These are phyloP conservation scores for Capsicum rhomboideum DNA, from an alignment of 257 asterid genomes.

Conservation along the genomic window DNA sequence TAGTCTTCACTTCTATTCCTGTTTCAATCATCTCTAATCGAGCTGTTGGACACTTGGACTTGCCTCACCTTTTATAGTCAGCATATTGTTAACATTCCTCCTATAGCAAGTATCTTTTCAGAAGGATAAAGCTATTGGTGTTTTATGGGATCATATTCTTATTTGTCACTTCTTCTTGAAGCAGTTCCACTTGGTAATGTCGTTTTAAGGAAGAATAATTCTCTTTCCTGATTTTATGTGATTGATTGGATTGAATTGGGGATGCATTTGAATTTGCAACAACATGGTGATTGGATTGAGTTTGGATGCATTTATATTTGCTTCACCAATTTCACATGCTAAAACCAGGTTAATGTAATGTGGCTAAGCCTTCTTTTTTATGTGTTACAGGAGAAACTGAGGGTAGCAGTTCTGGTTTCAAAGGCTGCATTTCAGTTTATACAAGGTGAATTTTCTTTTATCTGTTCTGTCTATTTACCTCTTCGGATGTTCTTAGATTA, in stretches of 20 bases:
- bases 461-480: neutral
- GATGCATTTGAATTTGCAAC: neutral
- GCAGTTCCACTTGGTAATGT: neutral
- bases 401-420: constrained; percentile 10
- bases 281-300: neutral
- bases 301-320: neutral
- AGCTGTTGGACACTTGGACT: neutral
- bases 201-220: neutral
- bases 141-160: neutral
- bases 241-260: neutral
- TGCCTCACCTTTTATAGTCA: neutral
- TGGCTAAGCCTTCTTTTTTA: neutral
- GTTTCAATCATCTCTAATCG: neutral
- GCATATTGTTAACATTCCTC: neutral
- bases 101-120: neutral
- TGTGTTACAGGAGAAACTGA: constrained; percentile 8
- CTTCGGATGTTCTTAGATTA: neutral
- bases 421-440: constrained; percentile 8
- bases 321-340: neutral
- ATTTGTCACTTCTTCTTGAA: neutral
- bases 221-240: neutral
- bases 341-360: neutral
- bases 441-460: neutral
- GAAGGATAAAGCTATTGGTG: neutral
- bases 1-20: neutral